phyloP scores from a whole-genome alignment of 2,329 filamentous ascomycete genomes.

The Fusarium anguioides region DNA sequence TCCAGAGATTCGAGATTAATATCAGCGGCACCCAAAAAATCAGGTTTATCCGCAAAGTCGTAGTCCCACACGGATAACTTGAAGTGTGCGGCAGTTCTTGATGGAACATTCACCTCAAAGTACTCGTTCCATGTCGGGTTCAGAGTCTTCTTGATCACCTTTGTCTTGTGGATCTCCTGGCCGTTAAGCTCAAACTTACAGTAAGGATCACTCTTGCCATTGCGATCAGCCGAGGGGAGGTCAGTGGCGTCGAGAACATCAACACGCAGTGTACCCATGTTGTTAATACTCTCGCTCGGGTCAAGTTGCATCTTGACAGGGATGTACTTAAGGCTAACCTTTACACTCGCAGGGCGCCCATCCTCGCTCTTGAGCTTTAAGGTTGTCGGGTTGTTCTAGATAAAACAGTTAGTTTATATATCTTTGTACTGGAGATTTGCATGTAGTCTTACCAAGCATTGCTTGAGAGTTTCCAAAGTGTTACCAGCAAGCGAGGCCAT shows the following conservation, averaged over 20 bases:
- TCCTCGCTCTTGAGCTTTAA: conserved; percentile 83
- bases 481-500: conserved; percentile 86
- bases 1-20: conserved; percentile 85
- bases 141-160: conserved; percentile 95
- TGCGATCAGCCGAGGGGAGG: conserved; percentile 92
- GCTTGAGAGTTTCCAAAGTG: conserved; percentile 87
- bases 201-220: conserved; percentile 97
- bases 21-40: conserved; percentile 81
- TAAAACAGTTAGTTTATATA: background rate
- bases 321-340: conserved; percentile 93
- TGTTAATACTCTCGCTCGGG: conserved; percentile 97
- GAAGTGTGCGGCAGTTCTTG: conserved; percentile 86
- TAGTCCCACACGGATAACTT: conserved; percentile 89
- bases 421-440: too few species aligned
- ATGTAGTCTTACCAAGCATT: conserved; percentile 76
- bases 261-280: conserved; percentile 95
- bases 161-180: conserved; percentile 92
- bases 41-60: conserved; percentile 95
- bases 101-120: conserved; percentile 86
- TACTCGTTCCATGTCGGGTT: conserved; percentile 96
- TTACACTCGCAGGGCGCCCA: conserved; percentile 77
- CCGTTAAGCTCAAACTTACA: conserved; percentile 94
- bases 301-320: conserved; percentile 95
- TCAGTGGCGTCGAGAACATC: conserved; percentile 88
- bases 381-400: conserved; percentile 88